Conservation (phyloP, 2,329 filamentous ascomycete species). For the Metarhizium sp. region DNA sequence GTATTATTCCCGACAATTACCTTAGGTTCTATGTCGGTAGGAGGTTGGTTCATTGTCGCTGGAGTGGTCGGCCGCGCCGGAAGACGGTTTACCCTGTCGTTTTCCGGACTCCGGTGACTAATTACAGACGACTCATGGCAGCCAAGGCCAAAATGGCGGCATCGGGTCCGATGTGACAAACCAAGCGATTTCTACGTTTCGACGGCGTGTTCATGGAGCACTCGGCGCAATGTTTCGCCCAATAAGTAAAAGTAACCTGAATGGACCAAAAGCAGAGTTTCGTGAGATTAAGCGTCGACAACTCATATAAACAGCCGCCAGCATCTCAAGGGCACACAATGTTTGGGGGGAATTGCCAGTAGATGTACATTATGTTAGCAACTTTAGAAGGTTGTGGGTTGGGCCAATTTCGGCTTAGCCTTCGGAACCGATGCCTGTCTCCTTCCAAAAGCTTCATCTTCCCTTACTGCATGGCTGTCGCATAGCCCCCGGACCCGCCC, state of each 20-base stretch:
- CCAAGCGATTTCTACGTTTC: not conserved
- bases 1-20: too few species aligned
- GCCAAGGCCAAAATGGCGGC: not conserved
- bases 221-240: not conserved
- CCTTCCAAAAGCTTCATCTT: not conserved
- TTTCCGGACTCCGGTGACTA: too few species aligned
- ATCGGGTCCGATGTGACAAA: not conserved
- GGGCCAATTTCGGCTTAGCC: not conserved
- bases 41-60: not conserved
- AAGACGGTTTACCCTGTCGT: not conserved
- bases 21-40: too few species aligned
- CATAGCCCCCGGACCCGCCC: not conserved
- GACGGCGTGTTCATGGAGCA: too few species aligned
- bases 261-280: too few species aligned
- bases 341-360: too few species aligned
- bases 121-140: not conserved
- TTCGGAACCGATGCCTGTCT: not conserved
- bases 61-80: not conserved
- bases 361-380: too few species aligned
- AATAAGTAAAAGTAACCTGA: too few species aligned
- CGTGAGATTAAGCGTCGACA: too few species aligned
- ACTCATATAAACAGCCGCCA: too few species aligned
- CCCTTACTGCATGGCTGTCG: not conserved
- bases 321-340: too few species aligned
- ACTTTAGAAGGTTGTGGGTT: not conserved